Conservation (phyloP, 257 asterid species). For the Nicotiana otophora region DNA sequence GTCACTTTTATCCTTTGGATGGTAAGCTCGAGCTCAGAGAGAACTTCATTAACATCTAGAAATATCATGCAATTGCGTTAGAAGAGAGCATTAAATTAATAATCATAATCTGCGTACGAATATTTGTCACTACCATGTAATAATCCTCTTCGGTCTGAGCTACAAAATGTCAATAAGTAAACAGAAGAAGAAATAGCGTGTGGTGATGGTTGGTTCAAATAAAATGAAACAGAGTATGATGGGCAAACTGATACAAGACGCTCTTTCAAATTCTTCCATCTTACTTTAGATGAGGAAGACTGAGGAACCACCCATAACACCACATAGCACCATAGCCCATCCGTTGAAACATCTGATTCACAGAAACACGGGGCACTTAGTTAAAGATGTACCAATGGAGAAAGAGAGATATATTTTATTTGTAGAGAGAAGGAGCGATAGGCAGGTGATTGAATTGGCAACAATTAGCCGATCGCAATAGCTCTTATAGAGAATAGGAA, state of each 20-base stretch:
- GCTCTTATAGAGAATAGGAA: not conserved
- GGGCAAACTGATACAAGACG: constrained; percentile 69
- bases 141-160: constrained; percentile 62
- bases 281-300: constrained; percentile 35
- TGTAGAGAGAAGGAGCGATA: not conserved
- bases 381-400: not conserved
- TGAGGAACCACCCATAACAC: constrained; percentile 62
- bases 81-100: not conserved
- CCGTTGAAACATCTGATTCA: constrained; percentile 72
- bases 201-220: constrained; percentile 37
- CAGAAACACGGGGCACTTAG: not conserved
- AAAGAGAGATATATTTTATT: not conserved
- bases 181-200: constrained; percentile 33
- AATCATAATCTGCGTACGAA: not conserved
- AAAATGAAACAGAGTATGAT: constrained; percentile 40
- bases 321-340: constrained; percentile 82
- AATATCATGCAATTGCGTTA: constrained; percentile 1
- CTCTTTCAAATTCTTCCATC: constrained; percentile 65
- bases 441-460: not conserved
- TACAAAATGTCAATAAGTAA: constrained; percentile 54
- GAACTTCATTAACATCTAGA: constrained; percentile 60
- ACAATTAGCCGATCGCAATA: not conserved
- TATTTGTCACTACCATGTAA: constrained; percentile 47
- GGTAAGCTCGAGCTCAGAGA: constrained; percentile 60
- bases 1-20: constrained; percentile 80